Conservation (phyloP, 1,284 basidiomycete genomes). For the Moniliophthora roreri region DNA sequence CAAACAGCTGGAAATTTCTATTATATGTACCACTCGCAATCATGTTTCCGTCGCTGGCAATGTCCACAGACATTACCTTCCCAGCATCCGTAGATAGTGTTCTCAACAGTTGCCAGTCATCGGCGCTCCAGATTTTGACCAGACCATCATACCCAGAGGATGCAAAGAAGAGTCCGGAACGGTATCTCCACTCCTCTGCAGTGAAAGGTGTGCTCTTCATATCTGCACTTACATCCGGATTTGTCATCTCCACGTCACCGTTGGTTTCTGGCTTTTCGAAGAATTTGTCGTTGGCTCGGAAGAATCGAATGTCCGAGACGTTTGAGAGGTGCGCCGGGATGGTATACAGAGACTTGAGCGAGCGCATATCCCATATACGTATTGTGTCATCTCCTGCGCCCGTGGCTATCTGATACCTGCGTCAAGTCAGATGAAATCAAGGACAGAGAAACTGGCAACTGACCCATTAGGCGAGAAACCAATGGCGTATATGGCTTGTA, state of each 20-base stretch:
- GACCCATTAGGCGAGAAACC: conserved; percentile 96
- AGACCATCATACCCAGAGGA: conserved; percentile 94
- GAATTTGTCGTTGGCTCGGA: conserved; percentile 57
- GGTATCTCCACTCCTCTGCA: conserved; percentile 60
- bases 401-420: conserved; percentile 93
- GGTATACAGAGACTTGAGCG: conserved; percentile 89
- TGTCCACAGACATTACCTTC: conserved; percentile 98
- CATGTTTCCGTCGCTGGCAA: conserved; percentile 80
- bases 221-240: conserved; percentile 12
- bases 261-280: conserved; percentile 32
- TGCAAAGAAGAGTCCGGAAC: conserved; percentile 89
- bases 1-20: conserved; percentile 64
- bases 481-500: conserved; percentile 89
- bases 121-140: conserved; percentile 96
- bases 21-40: conserved; percentile 91
- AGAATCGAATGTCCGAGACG: conserved; percentile 95
- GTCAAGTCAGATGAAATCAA: conserved; percentile 17
- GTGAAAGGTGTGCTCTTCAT: conserved; percentile 9
- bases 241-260: conserved; percentile 5
- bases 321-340: conserved; percentile 96
- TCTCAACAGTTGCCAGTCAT: conserved; percentile 94
- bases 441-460: conserved; percentile 9
- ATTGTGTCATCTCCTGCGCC: conserved; percentile 97
- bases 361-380: conserved; percentile 97
- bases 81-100: conserved; percentile 92